Conservation (phyloP, 2,329 filamentous ascomycete species). For the Cordyceps tenuipes region DNA sequence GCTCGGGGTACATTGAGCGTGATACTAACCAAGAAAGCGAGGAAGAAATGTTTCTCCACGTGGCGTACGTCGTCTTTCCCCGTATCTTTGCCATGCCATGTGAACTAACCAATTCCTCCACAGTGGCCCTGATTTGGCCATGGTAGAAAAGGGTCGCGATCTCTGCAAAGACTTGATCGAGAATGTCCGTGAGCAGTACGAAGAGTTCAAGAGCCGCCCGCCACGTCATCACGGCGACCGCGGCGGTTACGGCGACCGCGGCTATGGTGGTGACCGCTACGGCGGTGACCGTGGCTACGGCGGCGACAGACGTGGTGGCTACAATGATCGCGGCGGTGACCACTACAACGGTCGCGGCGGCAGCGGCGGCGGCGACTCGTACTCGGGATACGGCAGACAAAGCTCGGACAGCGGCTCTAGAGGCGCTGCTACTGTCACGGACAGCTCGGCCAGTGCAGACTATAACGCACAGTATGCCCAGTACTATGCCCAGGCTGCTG, state of each 20-base stretch:
- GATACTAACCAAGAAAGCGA: constrained; percentile 86
- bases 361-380: constrained; percentile 27
- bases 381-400: constrained; percentile 16
- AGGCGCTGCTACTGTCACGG: constrained; percentile 24
- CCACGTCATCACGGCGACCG: constrained; percentile 54
- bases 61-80: constrained; percentile 58
- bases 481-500: constrained; percentile 49
- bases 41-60: constrained; percentile 93
- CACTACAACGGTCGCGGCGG: constrained; percentile 26
- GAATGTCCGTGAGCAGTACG: constrained; percentile 84
- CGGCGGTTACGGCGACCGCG: constrained; percentile 33
- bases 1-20: constrained; percentile 87
- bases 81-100: constrained; percentile 16
- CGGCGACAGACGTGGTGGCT: constrained; percentile 28
- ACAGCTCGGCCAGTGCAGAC: constrained; percentile 36
- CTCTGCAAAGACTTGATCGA: constrained; percentile 80
- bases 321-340: constrained; percentile 31
- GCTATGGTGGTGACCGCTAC: constrained; percentile 19
- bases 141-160: constrained; percentile 80
- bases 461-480: constrained; percentile 78
- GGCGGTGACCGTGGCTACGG: constrained; percentile 24
- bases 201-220: constrained; percentile 79
- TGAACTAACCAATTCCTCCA: constrained; percentile 16
- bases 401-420: constrained; percentile 26
- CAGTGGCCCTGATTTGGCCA: constrained; percentile 77